phyloP scores from a whole-genome alignment of 768 basidiomycete species.

The Leccinum disarticulatum region DNA sequence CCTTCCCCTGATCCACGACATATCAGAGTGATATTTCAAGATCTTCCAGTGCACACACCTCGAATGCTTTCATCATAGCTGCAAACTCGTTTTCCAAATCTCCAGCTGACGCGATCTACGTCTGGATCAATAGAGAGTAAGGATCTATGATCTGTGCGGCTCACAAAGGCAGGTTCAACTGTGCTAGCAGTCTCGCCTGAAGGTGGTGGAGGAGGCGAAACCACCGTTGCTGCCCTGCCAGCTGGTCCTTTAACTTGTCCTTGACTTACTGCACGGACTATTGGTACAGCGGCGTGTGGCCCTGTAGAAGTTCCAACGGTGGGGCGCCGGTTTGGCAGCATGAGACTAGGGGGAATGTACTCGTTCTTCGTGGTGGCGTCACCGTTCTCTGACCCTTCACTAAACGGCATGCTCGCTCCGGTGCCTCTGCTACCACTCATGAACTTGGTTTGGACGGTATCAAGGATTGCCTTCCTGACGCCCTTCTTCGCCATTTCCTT shows the following conservation, averaged over 20 bases:
- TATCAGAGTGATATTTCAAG: background rate
- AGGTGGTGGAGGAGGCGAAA: conserved; percentile 43
- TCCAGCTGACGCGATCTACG: conserved; percentile 75
- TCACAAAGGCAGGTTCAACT: conserved; percentile 68
- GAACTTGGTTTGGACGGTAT: conserved; percentile 70
- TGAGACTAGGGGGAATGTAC: conserved; percentile 76
- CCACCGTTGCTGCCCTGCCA: conserved; percentile 54
- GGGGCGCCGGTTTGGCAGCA: conserved; percentile 53
- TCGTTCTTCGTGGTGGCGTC: conserved; percentile 41
- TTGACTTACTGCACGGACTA: conserved; percentile 49
- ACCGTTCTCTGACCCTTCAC: conserved; percentile 62
- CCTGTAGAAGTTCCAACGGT: conserved; percentile 33
- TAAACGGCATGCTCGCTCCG: conserved; percentile 44
- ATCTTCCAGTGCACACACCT: conserved; percentile 45
- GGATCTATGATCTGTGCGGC: conserved; percentile 24
- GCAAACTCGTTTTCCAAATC: conserved; percentile 89
- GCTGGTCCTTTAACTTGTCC: conserved; percentile 53
- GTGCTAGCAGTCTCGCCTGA: conserved; percentile 44
- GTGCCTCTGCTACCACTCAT: conserved; percentile 44
- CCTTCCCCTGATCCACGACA: conserved; percentile 69
- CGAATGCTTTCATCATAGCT: conserved; percentile 76
- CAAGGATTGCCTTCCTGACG: conserved; percentile 85
- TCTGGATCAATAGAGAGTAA: conserved; percentile 1
- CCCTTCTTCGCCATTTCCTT: conserved; percentile 84
- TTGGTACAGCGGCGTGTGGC: conserved; percentile 26